These are phyloP conservation scores for Mycena sanguinolenta DNA, from an alignment of 768 basidiomycete genomes.

Conservation along the genomic window DNA sequence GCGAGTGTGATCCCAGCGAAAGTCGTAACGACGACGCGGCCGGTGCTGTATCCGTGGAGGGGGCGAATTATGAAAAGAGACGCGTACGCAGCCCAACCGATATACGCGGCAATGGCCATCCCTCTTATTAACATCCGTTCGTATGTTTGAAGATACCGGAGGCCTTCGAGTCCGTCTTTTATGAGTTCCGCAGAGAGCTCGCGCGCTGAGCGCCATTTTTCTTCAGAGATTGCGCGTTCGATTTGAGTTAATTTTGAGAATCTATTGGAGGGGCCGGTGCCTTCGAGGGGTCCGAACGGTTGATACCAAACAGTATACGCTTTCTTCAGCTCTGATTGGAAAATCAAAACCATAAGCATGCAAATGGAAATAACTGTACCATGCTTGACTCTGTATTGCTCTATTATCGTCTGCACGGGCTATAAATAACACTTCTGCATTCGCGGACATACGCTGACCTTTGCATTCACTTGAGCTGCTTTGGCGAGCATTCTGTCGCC, in stretches of 20 bases:
- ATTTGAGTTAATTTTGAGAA: conserved; percentile 58
- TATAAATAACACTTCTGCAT: conserved; percentile 3
- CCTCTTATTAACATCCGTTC: conserved; percentile 79
- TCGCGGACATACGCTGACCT: conserved; percentile 50
- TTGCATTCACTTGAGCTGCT: conserved; percentile 74
- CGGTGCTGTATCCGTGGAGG: conserved; percentile 35
- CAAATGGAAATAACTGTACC: conserved; percentile 56
- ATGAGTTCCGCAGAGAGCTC: conserved; percentile 66
- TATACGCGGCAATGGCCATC: conserved; percentile 80
- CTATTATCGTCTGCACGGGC: conserved; percentile 68
- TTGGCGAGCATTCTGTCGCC: conserved; percentile 67
- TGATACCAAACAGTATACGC: conserved; percentile 71
- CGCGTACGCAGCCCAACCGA: conserved; percentile 82
- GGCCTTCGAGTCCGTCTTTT: conserved; percentile 64
- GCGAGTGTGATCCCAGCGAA: conserved; percentile 44
- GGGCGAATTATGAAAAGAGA: conserved; percentile 69
- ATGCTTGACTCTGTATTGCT: conserved; percentile 84
- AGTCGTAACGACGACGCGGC: conserved; percentile 28
- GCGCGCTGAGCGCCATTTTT: conserved; percentile 65
- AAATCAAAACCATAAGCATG: conserved; percentile 45
- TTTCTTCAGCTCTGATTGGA: conserved; percentile 69
- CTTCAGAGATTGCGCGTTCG: conserved; percentile 56
- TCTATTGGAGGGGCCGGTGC: conserved; percentile 40
- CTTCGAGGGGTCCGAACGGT: conserved; percentile 67
- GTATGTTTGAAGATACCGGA: conserved; percentile 88